phyloP scores from a whole-genome alignment of 2,329 filamentous ascomycete species.

The Teratosphaeria gauchensis region DNA sequence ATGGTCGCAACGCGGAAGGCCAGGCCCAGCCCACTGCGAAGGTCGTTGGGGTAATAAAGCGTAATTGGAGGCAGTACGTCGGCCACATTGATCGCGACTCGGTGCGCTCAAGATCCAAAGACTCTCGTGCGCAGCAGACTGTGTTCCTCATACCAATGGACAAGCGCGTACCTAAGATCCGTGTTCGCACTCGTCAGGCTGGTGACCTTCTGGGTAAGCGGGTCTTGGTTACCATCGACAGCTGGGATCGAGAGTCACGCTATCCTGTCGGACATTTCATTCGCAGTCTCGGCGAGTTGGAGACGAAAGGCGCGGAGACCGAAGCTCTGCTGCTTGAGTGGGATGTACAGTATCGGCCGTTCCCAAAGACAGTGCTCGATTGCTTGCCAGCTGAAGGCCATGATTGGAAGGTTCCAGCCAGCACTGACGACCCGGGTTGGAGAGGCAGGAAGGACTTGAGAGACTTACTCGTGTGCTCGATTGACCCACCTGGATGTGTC shows the following conservation, averaged over 20 bases:
- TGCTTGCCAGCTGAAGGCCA: conserved; percentile 87
- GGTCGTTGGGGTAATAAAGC: conserved; percentile 84
- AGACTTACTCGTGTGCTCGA: conserved; percentile 85
- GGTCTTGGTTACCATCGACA: conserved; percentile 84
- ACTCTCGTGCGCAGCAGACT: conserved; percentile 77
- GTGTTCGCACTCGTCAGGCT: conserved; percentile 82
- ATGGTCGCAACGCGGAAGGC: conserved; percentile 65
- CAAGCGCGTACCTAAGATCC: conserved; percentile 93
- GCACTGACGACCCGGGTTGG: conserved; percentile 75
- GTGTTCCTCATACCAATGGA: conserved; percentile 98
- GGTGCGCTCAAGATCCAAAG: conserved; percentile 60
- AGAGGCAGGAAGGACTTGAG: conserved; percentile 73
- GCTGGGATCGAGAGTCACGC: conserved; percentile 87
- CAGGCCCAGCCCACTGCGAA: conserved; percentile 81
- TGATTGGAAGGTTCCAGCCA: conserved; percentile 83
- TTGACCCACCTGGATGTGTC: conserved; percentile 90
- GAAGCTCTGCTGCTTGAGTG: conserved; percentile 90
- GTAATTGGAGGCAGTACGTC: conserved; percentile 97
- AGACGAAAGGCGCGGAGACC: conserved; percentile 95
- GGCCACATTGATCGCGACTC: conserved; percentile 88
- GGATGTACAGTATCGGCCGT: conserved; percentile 95
- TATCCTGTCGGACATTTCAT: conserved; percentile 93
- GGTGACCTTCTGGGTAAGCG: conserved; percentile 83
- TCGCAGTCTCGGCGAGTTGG: conserved; percentile 81
- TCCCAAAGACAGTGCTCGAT: conserved; percentile 89